Conservation (phyloP, 495 filamentous ascomycete genomes). For the Jackrogersella multiformis region DNA sequence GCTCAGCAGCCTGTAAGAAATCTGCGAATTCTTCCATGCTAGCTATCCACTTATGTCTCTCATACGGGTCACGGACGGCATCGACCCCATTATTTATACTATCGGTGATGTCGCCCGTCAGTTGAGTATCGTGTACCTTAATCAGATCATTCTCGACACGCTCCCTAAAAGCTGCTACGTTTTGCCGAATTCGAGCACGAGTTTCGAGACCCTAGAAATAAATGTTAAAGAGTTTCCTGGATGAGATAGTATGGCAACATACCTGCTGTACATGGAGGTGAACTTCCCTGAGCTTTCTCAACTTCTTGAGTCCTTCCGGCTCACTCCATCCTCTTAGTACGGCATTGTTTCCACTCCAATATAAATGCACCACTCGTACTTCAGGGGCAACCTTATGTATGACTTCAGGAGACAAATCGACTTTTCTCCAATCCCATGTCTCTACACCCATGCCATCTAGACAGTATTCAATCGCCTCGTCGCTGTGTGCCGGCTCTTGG, state of each 20-base stretch:
- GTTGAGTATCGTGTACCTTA: background rate
- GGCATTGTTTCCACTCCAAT: conserved; percentile 49
- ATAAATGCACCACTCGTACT: conserved; percentile 43
- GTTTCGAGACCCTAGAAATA: conserved; percentile 28
- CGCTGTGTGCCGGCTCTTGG: conserved; percentile 40
- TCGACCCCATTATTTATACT: background rate
- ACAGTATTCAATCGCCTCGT: conserved; percentile 46
- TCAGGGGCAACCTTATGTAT: conserved; percentile 36
- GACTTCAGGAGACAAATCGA: conserved; percentile 46
- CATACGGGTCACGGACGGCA: conserved; percentile 8
- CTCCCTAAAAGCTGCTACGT: conserved; percentile 33
- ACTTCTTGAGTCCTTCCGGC: conserved; percentile 23
- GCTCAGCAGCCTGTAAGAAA: conserved; percentile 31
- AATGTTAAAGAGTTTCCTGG: background rate
- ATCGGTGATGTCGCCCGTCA: background rate
- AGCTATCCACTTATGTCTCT: conserved; percentile 41
- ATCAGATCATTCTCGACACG: background rate
- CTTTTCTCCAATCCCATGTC: conserved; percentile 51
- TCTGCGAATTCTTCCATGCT: conserved; percentile 37
- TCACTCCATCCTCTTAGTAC: conserved; percentile 47
- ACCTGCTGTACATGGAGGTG: conserved; percentile 32
- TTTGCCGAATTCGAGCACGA: conserved; percentile 25
- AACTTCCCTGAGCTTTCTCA: conserved; percentile 36
- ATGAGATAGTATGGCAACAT: background rate
- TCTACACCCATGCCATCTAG: conserved; percentile 41